Evolutionary conservation across 768 basidiomycete genomes (phyloP), one percentile per base, ranked within the genome.

Genomic region (Macrolepiota dolichaula): DNA sequence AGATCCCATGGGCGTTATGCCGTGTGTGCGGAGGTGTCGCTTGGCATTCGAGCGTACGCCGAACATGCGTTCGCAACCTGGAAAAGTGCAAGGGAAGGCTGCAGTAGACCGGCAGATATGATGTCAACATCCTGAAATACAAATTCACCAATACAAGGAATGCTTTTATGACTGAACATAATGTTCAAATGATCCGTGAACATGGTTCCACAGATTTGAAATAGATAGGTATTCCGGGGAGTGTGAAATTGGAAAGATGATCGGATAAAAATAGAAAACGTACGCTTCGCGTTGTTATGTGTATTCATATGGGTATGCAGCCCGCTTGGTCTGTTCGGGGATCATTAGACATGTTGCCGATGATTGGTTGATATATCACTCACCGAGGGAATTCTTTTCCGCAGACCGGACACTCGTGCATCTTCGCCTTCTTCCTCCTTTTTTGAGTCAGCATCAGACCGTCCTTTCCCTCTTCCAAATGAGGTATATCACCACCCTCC

Each of bases 41-140:
- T 86, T 89, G 15, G 89, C 89, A 66, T 93, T 93, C 7, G 91
- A 92, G 12, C 88, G 84, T 17, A 92, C 90, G 19, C 88, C 85
- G 67, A 92, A 93, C 3, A 78, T 80, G 68, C 88, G 87, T 32
- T 75, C 72, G 69, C 91, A 93, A 36, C 79, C 78, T 13, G 81
- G 75, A 52, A 86, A 84, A 0, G 74, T 79, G 67, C 91, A 93
- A 4, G 72, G 62, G 59, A 74, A 82, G 9, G 82, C 82, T 83
- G 63, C 47, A 6, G 29, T 32, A 15, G 46, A 44, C 47, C 13
- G 50, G 46, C 32, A 35, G 15, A 61, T 11, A 55, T 52, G 13
- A 49, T 40, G 57, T 15, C 19, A 53, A 61, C 15, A 15, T 62
- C n/a, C 64, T 40, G 17, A 7, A 36, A 13, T 12, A 44, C 19